phyloP scores from a whole-genome alignment of 2,329 filamentous ascomycete species.

The Colletotrichum paranaense region DNA sequence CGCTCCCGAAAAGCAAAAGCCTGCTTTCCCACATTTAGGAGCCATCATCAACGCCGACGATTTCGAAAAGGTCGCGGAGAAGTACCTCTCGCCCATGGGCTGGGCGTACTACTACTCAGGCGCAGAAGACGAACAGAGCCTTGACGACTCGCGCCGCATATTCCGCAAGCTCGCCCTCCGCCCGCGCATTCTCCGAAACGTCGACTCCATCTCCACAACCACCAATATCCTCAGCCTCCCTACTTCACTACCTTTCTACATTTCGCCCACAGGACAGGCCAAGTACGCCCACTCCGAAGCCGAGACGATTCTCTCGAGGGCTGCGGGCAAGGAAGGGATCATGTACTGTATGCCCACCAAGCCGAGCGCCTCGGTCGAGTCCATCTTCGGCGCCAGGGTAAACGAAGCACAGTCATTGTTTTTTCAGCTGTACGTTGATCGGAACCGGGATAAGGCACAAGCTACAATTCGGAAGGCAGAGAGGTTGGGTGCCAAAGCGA shows the following conservation, averaged over 20 bases:
- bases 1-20: slow-evolving; percentile 9
- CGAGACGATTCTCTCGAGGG: slow-evolving; percentile 50
- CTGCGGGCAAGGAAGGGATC: slow-evolving; percentile 25
- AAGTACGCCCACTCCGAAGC: slow-evolving; percentile 72
- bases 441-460: slow-evolving; percentile 61
- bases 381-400: slow-evolving; percentile 12
- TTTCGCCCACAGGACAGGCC: slow-evolving; percentile 73
- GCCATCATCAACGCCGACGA: slow-evolving; percentile 49
- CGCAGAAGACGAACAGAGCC: slow-evolving; percentile 79
- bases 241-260: slow-evolving; percentile 69
- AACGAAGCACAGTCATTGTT: slow-evolving; percentile 48
- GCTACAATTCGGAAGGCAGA: slow-evolving; percentile 59
- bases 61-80: slow-evolving; percentile 49
- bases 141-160: slow-evolving; percentile 77
- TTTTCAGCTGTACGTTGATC: slow-evolving; percentile 73
- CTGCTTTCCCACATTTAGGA: slow-evolving; percentile 40
- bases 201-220: slow-evolving; percentile 70
- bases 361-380: slow-evolving; percentile 2
- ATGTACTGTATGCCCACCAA: slow-evolving; percentile 32
- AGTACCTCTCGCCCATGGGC: slow-evolving; percentile 38
- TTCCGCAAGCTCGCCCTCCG: slow-evolving; percentile 79
- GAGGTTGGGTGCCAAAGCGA: slow-evolving; percentile 57
- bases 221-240: slow-evolving; percentile 66
- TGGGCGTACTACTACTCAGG: slow-evolving; percentile 84
- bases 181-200: slow-evolving; percentile 83